Evolutionary conservation across 345 rosid genomes (phyloP), one percentile per base, ranked within the genome.

Genomic region (Heritiera fomes): DNA sequence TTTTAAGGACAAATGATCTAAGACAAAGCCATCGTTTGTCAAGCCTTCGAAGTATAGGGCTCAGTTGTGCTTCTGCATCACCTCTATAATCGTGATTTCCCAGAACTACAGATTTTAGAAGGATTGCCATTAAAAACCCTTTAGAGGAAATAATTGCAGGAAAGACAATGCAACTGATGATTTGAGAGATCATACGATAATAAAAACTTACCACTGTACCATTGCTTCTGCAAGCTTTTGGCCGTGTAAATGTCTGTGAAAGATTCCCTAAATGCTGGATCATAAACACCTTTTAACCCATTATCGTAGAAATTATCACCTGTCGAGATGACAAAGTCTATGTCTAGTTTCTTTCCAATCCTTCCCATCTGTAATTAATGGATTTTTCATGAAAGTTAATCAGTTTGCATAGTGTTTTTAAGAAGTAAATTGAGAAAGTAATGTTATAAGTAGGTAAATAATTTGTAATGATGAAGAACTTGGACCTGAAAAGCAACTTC

Each of bases 401-500:
- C 15, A 4, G 3, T 55, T 20, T 49, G 1, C 1, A 0, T 47
- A 23, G 1, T 6, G 7, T 7, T 12, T 20, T 28, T 3, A 43
- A n/a, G 2, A 43, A 68, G 12, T 1, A 49, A 47, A 17, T 41
- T 23, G 0, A 23, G 1, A 14, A 53, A 58, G 10, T n/a, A 12
- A 13, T 13, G 58, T 4, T 13, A 52, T 52, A 13, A 11, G 1
- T 11, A 1, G 43, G 43, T 13, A 34, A 62, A 47, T 7, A 32
- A 53, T 46, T 38, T 10, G 7, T 53, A 38, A 38, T 11, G 30
- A 2, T 18, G 17, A 41, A 46, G 67, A 71, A 52, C 8, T 34
- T 55, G 30, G 75, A 92, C 97, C 97, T 93, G 91, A 82, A 64
- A 62, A 75, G 97, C 95, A 40, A 91, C 95, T 45, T 79, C 71